phyloP scores from a whole-genome alignment of 106 monocot genomes.

The Xerophyta viscosa region DNA sequence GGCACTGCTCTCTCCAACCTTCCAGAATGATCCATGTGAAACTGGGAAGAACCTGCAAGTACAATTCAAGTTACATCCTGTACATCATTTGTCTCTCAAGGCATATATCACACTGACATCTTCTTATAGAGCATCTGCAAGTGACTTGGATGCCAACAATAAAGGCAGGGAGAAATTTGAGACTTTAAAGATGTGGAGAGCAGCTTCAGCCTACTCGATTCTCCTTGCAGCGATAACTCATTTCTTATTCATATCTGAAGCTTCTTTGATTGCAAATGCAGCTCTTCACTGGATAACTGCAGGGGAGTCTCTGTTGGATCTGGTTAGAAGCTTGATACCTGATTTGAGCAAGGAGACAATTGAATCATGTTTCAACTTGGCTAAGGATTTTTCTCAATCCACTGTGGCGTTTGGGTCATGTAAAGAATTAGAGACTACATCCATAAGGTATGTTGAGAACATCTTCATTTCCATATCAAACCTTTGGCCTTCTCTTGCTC shows the following conservation, averaged over 20 bases:
- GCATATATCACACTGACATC: constrained; percentile 66
- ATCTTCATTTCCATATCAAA: constrained; percentile 18
- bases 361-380: constrained; percentile 1
- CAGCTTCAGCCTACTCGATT: constrained; percentile 56
- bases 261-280: constrained; percentile 42
- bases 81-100: constrained; percentile 60
- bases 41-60: not conserved
- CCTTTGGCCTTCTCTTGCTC: constrained; percentile 43
- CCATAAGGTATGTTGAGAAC: constrained; percentile 20
- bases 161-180: constrained; percentile 1
- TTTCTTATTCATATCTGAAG: constrained; percentile 48
- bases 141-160: constrained; percentile 2
- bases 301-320: constrained; percentile 43
- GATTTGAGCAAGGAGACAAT: not conserved
- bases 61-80: constrained; percentile 50
- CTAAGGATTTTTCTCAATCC: constrained; percentile 1
- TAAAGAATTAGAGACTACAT: constrained; percentile 24
- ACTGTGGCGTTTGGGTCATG: not conserved
- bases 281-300: constrained; percentile 51
- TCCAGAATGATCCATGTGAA: constrained; percentile 3
- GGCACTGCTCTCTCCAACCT: constrained; percentile 33
- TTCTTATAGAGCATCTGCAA: constrained; percentile 24
- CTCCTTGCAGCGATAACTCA: constrained; percentile 52
- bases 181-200: constrained; percentile 28
- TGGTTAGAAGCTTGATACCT: constrained; percentile 16